Evolutionary conservation across 176 grass and related monocot genomes (phyloP).

Genomic region (Paspalum notatum): DNA sequence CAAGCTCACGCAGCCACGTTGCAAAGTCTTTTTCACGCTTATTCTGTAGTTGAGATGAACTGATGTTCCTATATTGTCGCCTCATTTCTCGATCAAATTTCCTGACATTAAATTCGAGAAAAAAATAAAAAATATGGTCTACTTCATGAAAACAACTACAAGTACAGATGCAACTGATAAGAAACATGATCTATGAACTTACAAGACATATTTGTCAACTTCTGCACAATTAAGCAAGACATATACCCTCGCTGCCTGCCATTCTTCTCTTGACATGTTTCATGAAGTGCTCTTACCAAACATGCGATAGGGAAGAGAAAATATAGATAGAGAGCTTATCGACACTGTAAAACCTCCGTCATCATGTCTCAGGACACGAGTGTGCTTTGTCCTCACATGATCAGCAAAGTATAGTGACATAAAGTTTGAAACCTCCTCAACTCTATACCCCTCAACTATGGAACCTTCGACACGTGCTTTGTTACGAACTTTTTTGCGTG

Average conservation of each 20-base stretch:
- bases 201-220: constrained; percentile 22
- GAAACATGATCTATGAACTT: no score
- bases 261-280: constrained; percentile 15
- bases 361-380: constrained; percentile 3
- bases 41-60: background rate
- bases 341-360: background rate
- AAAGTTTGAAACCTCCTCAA: constrained; percentile 39
- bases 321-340: background rate
- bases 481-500: constrained; percentile 1
- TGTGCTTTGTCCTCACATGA: background rate
- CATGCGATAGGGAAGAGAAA: background rate
- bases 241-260: constrained; percentile 20
- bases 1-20: background rate
- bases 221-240: constrained; percentile 33
- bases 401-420: constrained; percentile 14
- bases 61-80: background rate
- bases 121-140: no score
- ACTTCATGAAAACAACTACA: background rate
- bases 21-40: background rate
- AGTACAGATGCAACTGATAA: no score
- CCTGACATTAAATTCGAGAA: background rate
- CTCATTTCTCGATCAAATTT: constrained; percentile 23
- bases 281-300: background rate
- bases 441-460: constrained; percentile 5
- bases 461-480: constrained; percentile 31